Evolutionary conservation across 345 rosid genomes (phyloP).

Genomic region (Linum trigynum): DNA sequence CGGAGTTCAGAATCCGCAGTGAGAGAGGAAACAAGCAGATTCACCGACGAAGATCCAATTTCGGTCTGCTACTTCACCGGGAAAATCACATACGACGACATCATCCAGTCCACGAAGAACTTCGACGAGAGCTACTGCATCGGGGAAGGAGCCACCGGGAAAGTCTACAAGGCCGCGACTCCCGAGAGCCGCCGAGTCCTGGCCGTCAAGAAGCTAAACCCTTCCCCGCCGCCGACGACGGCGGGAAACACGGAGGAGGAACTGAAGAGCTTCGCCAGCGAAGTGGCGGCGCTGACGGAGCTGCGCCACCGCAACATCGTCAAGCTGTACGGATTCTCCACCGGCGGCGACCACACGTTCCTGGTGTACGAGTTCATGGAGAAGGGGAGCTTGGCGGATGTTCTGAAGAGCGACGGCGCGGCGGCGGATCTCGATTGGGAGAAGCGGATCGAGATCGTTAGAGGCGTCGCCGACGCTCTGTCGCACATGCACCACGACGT

Average conservation of each 20-base stretch:
- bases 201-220: constrained; percentile 19
- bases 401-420: background rate
- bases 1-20: constrained; percentile 7
- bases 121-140: constrained; percentile 24
- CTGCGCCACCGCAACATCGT: constrained; percentile 15
- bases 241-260: background rate
- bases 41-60: background rate
- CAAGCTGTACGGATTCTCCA: background rate
- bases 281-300: constrained; percentile 15
- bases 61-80: constrained; percentile 19
- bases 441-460: constrained; percentile 14
- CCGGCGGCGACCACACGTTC: background rate
- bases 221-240: background rate
- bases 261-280: constrained; percentile 13
- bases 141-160: constrained; percentile 29
- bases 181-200: constrained; percentile 5
- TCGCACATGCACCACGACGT: constrained; percentile 22
- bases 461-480: constrained; percentile 16
- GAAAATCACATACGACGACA: constrained; percentile 20
- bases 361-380: constrained; percentile 6
- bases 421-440: constrained; percentile 17
- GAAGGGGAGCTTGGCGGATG: constrained; percentile 1
- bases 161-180: constrained; percentile 25
- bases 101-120: constrained; percentile 21
- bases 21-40: background rate